Evolutionary conservation across 306 rosid species (phyloP).

Genomic region (Glycine latifolia): DNA sequence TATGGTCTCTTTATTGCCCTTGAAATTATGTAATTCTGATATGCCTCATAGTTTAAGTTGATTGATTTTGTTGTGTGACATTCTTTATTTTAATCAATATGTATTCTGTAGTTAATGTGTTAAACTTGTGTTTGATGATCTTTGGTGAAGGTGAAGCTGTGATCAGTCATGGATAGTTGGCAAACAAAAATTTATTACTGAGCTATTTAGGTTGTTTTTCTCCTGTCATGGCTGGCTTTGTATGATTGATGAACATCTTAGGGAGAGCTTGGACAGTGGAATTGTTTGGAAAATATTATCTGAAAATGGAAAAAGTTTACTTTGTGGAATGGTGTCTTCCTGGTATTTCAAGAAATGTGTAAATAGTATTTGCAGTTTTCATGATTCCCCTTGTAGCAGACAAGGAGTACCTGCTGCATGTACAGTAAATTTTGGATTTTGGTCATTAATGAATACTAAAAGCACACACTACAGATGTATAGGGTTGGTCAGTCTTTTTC

Average conservation of each 20-base stretch:
- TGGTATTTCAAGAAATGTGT: constrained; percentile 4
- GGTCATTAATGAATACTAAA: no score
- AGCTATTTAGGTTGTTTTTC: no score
- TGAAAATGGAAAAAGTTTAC: not conserved
- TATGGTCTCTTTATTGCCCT: no score
- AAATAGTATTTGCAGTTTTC: not conserved
- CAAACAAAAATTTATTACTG: no score
- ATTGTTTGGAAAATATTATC: constrained; percentile 16
- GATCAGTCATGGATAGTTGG: no score
- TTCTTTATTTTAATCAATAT: not conserved
- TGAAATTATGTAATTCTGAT: no score
- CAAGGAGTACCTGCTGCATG: not conserved
- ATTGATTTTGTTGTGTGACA: not conserved
- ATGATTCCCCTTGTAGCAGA: not conserved
- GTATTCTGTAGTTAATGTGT: not conserved
- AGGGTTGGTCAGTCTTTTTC: not conserved
- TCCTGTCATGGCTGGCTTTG: no score
- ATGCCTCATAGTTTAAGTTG: not conserved
- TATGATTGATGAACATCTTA: not conserved
- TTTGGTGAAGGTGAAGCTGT: no score
- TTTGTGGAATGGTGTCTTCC: constrained; percentile 3
- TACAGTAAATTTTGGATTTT: not conserved
- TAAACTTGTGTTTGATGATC: not conserved
- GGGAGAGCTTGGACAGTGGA: not conserved
- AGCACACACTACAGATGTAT: not conserved